Conservation (phyloP, 129 eudicot species). For the Tagetes erecta region DNA sequence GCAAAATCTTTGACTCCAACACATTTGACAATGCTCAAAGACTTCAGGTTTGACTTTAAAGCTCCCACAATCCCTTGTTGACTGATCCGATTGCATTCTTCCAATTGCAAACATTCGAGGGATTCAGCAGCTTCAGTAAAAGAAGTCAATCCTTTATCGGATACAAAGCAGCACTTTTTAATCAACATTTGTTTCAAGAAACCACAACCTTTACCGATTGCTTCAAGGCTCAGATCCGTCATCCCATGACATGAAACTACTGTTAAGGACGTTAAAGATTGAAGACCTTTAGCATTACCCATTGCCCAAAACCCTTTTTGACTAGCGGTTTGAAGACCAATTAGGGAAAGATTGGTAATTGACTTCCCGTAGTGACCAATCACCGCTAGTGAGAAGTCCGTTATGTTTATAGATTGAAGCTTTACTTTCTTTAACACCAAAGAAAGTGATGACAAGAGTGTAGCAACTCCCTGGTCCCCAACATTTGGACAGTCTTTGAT, state of each 20-base stretch:
- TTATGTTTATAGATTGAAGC: constrained; percentile 63
- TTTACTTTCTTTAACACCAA: constrained; percentile 54
- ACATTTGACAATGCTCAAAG: constrained; percentile 74
- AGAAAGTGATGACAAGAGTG: constrained; percentile 64
- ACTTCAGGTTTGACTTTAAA: constrained; percentile 59
- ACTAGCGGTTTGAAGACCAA: constrained; percentile 62
- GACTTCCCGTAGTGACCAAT: constrained; percentile 87
- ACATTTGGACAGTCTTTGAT: constrained; percentile 72
- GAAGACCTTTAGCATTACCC: constrained; percentile 84
- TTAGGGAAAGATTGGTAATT: constrained; percentile 58
- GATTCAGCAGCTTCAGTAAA: constrained; percentile 57
- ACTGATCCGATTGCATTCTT: constrained; percentile 78
- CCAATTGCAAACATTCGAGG: constrained; percentile 75
- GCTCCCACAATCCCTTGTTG: constrained; percentile 61
- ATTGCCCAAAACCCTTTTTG: constrained; percentile 95
- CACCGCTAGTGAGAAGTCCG: constrained; percentile 85
- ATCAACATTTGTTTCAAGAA: constrained; percentile 65
- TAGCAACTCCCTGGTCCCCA: constrained; percentile 87
- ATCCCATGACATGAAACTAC: constrained; percentile 72
- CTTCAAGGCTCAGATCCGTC: constrained; percentile 76
- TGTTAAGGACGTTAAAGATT: constrained; percentile 46
- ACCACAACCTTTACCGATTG: constrained; percentile 72
- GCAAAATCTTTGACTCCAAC: constrained; percentile 70
- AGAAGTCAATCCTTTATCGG: constrained; percentile 69
- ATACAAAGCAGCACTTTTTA: constrained; percentile 76